Conservation (phyloP, 2,329 filamentous ascomycete genomes). For the Aspergillus persii region DNA sequence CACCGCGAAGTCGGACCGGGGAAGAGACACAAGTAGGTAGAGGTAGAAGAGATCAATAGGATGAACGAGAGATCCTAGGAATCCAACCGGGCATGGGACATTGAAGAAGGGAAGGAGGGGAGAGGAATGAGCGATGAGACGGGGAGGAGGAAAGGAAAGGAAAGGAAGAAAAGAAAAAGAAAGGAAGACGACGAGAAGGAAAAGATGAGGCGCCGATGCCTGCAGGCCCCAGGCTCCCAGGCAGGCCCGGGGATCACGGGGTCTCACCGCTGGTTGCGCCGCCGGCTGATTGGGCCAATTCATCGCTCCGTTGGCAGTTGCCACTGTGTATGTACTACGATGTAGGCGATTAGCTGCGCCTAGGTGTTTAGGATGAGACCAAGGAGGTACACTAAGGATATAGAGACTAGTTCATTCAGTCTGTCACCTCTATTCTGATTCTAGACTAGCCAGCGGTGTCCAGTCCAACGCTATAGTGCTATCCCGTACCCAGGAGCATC, state of each 20-base stretch:
- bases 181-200: conserved; percentile 10
- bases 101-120: not conserved
- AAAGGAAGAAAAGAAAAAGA: conserved; percentile 9
- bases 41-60: not conserved
- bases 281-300: not conserved
- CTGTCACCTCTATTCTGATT: too few species aligned
- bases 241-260: conserved; percentile 4
- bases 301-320: not conserved
- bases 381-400: too few species aligned
- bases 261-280: conserved; percentile 1
- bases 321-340: too few species aligned
- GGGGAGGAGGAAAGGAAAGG: conserved; percentile 5
- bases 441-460: too few species aligned
- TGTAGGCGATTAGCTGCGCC: too few species aligned
- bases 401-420: too few species aligned
- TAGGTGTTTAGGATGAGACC: too few species aligned
- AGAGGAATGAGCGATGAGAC: not conserved
- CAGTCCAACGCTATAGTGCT: too few species aligned
- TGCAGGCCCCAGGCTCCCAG: not conserved
- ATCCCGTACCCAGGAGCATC: too few species aligned
- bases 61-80: too few species aligned
- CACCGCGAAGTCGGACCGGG: conserved; percentile 2
- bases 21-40: conserved; percentile 7
- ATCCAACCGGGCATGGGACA: too few species aligned
- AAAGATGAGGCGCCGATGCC: not conserved